Evolutionary conservation across 768 basidiomycete genomes (phyloP).

Genomic region (Suillus clintonianus): DNA sequence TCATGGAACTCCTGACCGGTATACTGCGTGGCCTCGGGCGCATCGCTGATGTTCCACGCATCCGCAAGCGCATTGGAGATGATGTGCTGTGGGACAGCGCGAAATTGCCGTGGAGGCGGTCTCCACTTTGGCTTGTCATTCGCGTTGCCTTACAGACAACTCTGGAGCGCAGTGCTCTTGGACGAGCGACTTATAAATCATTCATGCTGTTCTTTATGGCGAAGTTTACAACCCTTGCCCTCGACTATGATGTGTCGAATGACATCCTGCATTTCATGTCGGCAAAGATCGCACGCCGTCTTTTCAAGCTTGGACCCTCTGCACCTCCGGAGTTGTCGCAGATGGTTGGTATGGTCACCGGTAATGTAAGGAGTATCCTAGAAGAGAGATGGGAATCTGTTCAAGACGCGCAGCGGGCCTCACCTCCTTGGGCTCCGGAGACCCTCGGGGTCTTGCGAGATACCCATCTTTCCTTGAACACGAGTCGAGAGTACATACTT

Average conservation of each 20-base stretch:
- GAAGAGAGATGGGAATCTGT: constrained; percentile 38
- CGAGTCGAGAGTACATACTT: constrained; percentile 31
- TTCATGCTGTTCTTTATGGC: constrained; percentile 36
- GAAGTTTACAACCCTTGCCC: constrained; percentile 11
- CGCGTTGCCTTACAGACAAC: constrained; percentile 20
- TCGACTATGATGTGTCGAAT: constrained; percentile 15
- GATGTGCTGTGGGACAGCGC: constrained; percentile 45
- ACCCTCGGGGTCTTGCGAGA: constrained; percentile 30
- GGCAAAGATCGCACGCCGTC: constrained; percentile 38
- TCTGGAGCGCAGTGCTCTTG: constrained; percentile 17
- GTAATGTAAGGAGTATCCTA: constrained; percentile 20
- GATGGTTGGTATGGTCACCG: constrained; percentile 9
- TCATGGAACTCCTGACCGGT: constrained; percentile 49
- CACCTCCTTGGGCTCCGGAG: constrained; percentile 31
- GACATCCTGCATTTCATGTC: constrained; percentile 41
- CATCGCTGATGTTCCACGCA: constrained; percentile 29
- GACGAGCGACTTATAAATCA: constrained; percentile 27
- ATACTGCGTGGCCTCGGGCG: constrained; percentile 36
- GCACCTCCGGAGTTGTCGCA: constrained; percentile 18
- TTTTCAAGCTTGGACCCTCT: constrained; percentile 35
- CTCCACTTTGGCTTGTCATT: no score
- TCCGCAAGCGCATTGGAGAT: constrained; percentile 47
- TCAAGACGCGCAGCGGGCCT: constrained; percentile 26
- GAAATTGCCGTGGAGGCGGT: constrained; percentile 8
- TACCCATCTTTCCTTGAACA: constrained; percentile 33